Conservation (phyloP, 768 basidiomycete genomes). For the Gelatoporia subvermispora region DNA sequence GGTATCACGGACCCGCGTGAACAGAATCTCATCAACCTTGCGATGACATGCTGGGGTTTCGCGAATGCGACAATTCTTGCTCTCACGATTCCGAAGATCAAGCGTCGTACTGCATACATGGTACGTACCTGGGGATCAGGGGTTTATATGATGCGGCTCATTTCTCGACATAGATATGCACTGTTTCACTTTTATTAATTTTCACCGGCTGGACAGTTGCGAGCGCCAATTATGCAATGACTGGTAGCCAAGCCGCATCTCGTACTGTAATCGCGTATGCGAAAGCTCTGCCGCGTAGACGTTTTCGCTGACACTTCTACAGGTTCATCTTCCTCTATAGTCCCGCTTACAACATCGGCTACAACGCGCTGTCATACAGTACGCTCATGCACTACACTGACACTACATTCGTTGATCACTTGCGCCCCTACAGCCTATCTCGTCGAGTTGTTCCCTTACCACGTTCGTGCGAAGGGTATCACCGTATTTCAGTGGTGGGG, state of each 20-base stretch:
- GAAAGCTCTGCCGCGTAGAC: too few species aligned
- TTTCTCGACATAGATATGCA: constrained; percentile 27
- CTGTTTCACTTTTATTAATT: constrained; percentile 38
- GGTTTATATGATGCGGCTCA: constrained; percentile 16
- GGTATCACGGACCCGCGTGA: constrained; percentile 45
- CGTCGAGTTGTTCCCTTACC: constrained; percentile 66
- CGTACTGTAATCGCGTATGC: constrained; percentile 45
- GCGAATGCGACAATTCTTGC: constrained; percentile 50
- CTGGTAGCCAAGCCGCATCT: constrained; percentile 39
- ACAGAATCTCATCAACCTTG: constrained; percentile 56
- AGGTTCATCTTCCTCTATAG: constrained; percentile 54
- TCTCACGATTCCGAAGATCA: constrained; percentile 42
- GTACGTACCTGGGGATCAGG: constrained; percentile 17
- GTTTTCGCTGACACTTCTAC: not conserved
- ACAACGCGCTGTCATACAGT: constrained; percentile 56
- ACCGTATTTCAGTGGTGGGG: constrained; percentile 57
- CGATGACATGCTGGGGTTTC: constrained; percentile 50
- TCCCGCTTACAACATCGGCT: constrained; percentile 51
- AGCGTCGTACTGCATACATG: constrained; percentile 45
- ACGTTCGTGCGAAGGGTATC: constrained; percentile 57
- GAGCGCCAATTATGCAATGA: constrained; percentile 41
- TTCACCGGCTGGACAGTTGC: constrained; percentile 55
- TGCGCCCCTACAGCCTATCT: constrained; percentile 40
- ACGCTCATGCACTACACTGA: constrained; percentile 4
- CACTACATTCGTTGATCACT: not conserved